phyloP scores from a whole-genome alignment of 805 yeast species.

The Spathaspora boniae region DNA sequence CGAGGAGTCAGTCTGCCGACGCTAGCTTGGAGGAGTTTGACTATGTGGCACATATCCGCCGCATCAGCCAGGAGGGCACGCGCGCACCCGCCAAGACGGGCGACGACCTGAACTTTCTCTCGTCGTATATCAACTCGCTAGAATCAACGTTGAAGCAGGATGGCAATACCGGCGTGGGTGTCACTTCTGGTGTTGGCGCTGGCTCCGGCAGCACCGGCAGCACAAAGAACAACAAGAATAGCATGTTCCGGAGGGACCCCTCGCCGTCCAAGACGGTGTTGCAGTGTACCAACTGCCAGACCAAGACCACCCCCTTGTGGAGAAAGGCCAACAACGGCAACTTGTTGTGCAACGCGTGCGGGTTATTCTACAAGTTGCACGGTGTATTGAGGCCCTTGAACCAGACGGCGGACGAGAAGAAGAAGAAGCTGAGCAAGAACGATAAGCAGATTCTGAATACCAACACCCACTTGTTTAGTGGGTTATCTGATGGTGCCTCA shows the following conservation, averaged over 20 bases:
- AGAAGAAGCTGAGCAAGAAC: slow-evolving; percentile 5
- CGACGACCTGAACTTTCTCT: slow-evolving; percentile 23
- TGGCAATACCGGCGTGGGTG: slow-evolving; percentile 12
- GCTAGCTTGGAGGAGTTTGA: slow-evolving; percentile 40
- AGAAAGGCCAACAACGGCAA: slow-evolving; percentile 41
- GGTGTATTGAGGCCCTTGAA: slow-evolving; percentile 42
- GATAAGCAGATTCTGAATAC: slow-evolving; percentile 22
- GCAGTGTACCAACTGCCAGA: slow-evolving; percentile 42
- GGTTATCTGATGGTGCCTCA: slow-evolving; percentile 10
- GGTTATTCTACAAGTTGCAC: slow-evolving; percentile 42
- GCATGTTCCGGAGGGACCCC: neutral
- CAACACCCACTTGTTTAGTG: slow-evolving; percentile 23
- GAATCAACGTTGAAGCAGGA: slow-evolving; percentile 34
- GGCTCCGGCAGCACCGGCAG: neutral
- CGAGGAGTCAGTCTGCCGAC: slow-evolving; percentile 17
- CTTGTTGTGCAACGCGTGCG: slow-evolving; percentile 44
- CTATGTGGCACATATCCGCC: slow-evolving; percentile 43
- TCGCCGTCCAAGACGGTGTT: slow-evolving; percentile 18
- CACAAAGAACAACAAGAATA: neutral
- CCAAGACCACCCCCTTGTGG: slow-evolving; percentile 45
- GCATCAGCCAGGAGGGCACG: slow-evolving; percentile 36
- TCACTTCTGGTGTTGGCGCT: neutral
- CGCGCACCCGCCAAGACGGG: slow-evolving; percentile 1
- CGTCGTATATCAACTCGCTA: slow-evolving; percentile 36
- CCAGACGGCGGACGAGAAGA: slow-evolving; percentile 7